A percentile compares a stretch with the other conserved stretches of the same genome.
Evolutionary conservation across 2,329 filamentous ascomycete genomes (phyloP).

Genomic region (Blastomyces emzantsi): DNA sequence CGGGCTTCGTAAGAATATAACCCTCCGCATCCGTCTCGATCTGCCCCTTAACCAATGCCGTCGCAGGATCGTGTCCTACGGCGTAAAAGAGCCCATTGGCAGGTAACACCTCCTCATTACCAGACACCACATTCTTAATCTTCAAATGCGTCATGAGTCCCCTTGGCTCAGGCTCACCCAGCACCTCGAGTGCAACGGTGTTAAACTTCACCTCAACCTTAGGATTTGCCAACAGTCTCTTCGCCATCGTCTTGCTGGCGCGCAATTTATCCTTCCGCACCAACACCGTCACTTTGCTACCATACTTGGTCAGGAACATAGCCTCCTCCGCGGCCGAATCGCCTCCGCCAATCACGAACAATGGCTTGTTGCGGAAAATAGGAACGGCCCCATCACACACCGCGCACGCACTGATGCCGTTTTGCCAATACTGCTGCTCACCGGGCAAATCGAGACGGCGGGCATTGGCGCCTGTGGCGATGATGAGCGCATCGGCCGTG

Average conservation of each 20-base stretch:
- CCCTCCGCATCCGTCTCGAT: conserved; percentile 80
- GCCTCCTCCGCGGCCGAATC: conserved; percentile 97
- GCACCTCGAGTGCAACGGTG: conserved; percentile 69
- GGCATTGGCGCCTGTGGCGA: conserved; percentile 92
- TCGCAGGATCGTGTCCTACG: conserved; percentile 93
- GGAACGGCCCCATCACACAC: conserved; percentile 96
- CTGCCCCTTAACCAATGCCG: conserved; percentile 80
- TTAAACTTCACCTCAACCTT: conserved; percentile 91
- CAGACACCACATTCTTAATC: conserved; percentile 68
- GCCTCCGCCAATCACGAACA: conserved; percentile 92
- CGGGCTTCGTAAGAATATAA: conserved; percentile 82
- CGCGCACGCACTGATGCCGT: conserved; percentile 89
- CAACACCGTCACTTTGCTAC: conserved; percentile 85
- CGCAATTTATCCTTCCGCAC: conserved; percentile 80
- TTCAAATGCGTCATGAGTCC: conserved; percentile 83
- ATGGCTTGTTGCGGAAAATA: conserved; percentile 92
- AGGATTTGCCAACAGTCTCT: conserved; percentile 67
- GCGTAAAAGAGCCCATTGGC: conserved; percentile 96
- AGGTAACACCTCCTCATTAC: conserved; percentile 70
- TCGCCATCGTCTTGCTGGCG: conserved; percentile 86
- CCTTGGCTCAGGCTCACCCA: conserved; percentile 63
- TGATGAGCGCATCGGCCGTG: conserved; percentile 86
- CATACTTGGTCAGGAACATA: conserved; percentile 96
- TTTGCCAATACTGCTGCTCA: conserved; percentile 96
- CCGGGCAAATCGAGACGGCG: conserved; percentile 72